Conservation (phyloP, 352 stramenopile genomes). For the Globisporangium canariense region DNA sequence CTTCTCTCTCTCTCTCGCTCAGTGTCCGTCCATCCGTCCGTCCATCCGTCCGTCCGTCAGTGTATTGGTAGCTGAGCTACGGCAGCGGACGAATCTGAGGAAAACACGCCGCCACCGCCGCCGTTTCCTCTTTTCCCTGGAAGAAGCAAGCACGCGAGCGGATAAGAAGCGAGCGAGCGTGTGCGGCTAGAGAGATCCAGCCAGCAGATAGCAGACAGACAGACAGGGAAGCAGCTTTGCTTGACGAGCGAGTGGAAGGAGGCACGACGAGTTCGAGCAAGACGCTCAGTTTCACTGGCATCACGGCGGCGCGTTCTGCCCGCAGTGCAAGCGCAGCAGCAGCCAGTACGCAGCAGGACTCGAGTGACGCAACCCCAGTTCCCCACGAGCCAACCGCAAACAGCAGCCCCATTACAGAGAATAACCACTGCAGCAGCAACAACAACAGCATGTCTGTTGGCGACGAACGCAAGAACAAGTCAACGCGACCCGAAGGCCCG, state of each 20-base stretch:
- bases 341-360: conserved; percentile 1
- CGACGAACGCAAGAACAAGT: conserved; percentile 22
- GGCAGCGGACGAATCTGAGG: not conserved
- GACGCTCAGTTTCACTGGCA: conserved; percentile 11
- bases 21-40: not conserved
- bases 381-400: not conserved
- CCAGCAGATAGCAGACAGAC: not conserved
- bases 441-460: conserved; percentile 33
- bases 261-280: conserved; percentile 15
- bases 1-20: not conserved
- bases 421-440: not conserved
- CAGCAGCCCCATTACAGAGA: not conserved
- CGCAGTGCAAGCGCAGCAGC: conserved; percentile 9
- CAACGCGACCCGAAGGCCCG: conserved; percentile 1
- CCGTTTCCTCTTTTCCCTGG: not conserved
- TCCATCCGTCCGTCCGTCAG: not conserved
- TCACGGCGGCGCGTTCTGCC: conserved; percentile 9
- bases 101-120: not conserved
- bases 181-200: not conserved
- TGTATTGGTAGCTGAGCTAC: not conserved
- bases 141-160: not conserved
- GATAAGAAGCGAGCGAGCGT: not conserved
- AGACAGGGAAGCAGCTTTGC: not conserved
- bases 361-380: not conserved
- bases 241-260: not conserved